Evolutionary conservation across 495 filamentous ascomycete species (phyloP).

Genomic region (Trichocladium uniseriatum): DNA sequence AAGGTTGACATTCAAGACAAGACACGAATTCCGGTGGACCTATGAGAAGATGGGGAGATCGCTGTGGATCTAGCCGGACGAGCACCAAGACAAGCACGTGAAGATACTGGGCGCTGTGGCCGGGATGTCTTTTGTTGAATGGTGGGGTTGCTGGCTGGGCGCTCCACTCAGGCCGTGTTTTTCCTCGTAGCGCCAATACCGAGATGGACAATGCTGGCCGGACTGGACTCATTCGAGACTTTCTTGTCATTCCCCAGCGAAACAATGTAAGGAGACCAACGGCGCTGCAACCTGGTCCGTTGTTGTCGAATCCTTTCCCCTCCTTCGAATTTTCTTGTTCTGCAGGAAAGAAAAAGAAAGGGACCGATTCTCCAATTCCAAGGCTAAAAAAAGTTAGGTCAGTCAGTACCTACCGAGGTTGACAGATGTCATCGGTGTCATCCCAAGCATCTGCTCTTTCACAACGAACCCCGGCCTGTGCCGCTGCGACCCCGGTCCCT

Average conservation of each 20-base stretch:
- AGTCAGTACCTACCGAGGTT: conserved; percentile 8
- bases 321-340: no score
- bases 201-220: neutral
- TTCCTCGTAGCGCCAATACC: conserved; percentile 8
- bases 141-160: neutral
- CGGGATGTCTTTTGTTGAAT: neutral
- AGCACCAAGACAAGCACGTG: no score
- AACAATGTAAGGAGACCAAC: conserved; percentile 7
- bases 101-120: conserved; percentile 2
- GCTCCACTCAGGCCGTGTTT: conserved; percentile 11
- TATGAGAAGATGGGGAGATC: no score
- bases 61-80: no score
- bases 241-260: neutral
- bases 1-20: no score
- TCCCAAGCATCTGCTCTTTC: conserved; percentile 3
- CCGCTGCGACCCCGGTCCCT: conserved; percentile 9
- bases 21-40: no score
- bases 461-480: conserved; percentile 9
- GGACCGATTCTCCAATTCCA: conserved; percentile 8
- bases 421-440: conserved; percentile 17
- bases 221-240: no score
- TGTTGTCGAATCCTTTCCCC: conserved; percentile 2
- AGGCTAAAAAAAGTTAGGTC: no score
- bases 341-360: no score
- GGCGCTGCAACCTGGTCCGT: conserved; percentile 8